Percentiles rank a stretch among this genome's conserved stretches.
These are phyloP conservation scores for Mycena crocata DNA, from an alignment of 768 basidiomycete species.

Conservation along the genomic window DNA sequence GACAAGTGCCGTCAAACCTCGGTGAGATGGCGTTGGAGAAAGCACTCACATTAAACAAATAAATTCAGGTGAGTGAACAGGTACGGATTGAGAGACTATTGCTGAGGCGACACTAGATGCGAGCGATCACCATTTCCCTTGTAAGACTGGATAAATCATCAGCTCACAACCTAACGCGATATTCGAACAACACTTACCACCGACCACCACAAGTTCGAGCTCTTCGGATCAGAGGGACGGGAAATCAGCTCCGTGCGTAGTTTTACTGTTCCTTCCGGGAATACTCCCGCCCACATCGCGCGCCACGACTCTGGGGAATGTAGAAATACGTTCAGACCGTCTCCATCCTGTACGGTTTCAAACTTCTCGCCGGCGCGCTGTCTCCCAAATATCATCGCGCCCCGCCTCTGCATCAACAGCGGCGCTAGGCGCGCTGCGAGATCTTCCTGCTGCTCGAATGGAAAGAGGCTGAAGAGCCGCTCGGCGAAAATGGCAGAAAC, in stretches of 20 bases:
- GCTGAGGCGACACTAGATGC: too few relatives aligned
- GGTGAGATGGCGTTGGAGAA: too few relatives aligned
- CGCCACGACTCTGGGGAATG: constrained; percentile 7
- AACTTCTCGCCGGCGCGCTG: neutral
- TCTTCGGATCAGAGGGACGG: neutral
- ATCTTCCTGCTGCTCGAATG: neutral
- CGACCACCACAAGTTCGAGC: constrained; percentile 9
- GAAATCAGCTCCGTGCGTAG: neutral
- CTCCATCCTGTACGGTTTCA: neutral
- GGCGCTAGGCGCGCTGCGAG: constrained; percentile 6
- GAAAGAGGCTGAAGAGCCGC: constrained; percentile 6
- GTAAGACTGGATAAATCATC: neutral
- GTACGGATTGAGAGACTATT: too few relatives aligned
- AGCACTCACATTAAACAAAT: too few relatives aligned
- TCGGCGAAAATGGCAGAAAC: constrained; percentile 11
- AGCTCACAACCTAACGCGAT: neutral
- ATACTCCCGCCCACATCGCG: neutral
- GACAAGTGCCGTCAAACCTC: too few relatives aligned
- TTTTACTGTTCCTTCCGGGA: constrained; percentile 1
- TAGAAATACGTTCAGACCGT: neutral
- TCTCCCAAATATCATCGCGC: constrained; percentile 6
- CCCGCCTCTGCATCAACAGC: neutral
- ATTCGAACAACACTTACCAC: constrained; percentile 9
- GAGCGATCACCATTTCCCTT: too few relatives aligned
- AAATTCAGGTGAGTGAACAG: too few relatives aligned